Base-by-base conservation (phyloP, 805 yeast species). In the Pichia insulana region DNA sequence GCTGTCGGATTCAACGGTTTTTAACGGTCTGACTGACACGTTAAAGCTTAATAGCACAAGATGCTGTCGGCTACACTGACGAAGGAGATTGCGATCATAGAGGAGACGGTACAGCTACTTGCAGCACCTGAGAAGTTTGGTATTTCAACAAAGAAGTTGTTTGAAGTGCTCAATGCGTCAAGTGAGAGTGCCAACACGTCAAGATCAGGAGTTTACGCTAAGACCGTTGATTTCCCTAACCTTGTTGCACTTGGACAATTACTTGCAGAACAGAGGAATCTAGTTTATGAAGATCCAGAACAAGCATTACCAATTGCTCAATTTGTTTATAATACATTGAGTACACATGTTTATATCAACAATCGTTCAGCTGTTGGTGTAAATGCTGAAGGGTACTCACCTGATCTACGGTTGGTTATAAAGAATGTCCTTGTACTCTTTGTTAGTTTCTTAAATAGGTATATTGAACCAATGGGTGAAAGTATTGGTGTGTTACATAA, bases 331-430 rank as follows among this genome's bases (percentile, higher is more conserved):
- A 34, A 39, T 28, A 35, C 34, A 17, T 43, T 58, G 6, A 54
- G 60, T 5, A 45, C 53, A 11, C 55, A 57, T 38, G 62, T 58
- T 6, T 58, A 53, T 40, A 56, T 58, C 30, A 58, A 58, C 39
- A 56, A 52, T 30, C 34, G 55, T 2, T 17, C 40, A 0, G 38
- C 39, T 5, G 45, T 41, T 10, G 45, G 42, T 4, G 45, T 17
- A 2, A 20, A 30, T 10, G 41, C 39, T 7, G 37, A 43, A 7
- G 53, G 47, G 26, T 58, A 55, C 35, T 41, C 53, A 34, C 63
- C 63, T 0, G 61, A 59, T 42, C 34, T 58, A 26, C 40, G 61
- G n/a, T 42, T 56, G 17, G 55, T 56, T 2, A 44, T 58, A 32
- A 59, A 59, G 36, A 58, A 59, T 46, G 54, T 58, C 5, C 44